Evolutionary conservation across 1,139 yeast species (phyloP).

Genomic region (Ashbya aceris): DNA sequence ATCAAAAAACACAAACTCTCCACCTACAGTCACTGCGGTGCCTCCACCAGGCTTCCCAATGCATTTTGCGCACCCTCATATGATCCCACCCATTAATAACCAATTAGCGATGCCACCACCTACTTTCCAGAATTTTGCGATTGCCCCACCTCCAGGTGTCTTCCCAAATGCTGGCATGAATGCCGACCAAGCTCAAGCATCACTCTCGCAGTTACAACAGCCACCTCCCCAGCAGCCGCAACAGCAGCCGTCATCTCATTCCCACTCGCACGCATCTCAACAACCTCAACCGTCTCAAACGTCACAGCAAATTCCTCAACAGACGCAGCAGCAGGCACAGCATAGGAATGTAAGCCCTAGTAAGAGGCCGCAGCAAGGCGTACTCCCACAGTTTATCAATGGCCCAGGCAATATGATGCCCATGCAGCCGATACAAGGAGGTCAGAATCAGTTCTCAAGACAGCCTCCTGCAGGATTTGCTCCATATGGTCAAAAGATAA

Average conservation of each 20-base stretch:
- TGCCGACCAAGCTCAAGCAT: constrained; percentile 2
- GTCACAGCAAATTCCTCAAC: constrained; percentile 14
- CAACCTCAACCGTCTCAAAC: constrained; percentile 11
- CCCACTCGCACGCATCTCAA: constrained; percentile 10
- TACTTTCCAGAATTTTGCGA: constrained; percentile 12
- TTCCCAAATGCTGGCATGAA: constrained; percentile 1
- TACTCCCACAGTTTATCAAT: constrained; percentile 13
- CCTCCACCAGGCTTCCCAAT: constrained; percentile 18
- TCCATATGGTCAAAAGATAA: constrained; percentile 7
- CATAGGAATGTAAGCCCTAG: not conserved
- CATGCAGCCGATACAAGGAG: constrained; percentile 17
- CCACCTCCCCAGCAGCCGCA: constrained; percentile 6
- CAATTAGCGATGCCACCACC: constrained; percentile 16
- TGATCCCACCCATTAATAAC: constrained; percentile 11
- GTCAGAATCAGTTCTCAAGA: constrained; percentile 1
- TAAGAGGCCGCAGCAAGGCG: constrained; percentile 7
- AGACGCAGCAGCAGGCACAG: constrained; percentile 6
- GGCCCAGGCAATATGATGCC: constrained; percentile 15
- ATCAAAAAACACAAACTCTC: constrained; percentile 1
- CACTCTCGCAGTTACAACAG: constrained; percentile 16
- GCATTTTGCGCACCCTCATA: constrained; percentile 19
- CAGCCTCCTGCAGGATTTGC: constrained; percentile 15
- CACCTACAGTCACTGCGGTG: constrained; percentile 1
- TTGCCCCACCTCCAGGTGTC: constrained; percentile 25
- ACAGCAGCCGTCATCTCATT: constrained; percentile 8